These are phyloP conservation scores for Lentinula edodes DNA, from an alignment of 768 basidiomycete species.

Conservation along the genomic window DNA sequence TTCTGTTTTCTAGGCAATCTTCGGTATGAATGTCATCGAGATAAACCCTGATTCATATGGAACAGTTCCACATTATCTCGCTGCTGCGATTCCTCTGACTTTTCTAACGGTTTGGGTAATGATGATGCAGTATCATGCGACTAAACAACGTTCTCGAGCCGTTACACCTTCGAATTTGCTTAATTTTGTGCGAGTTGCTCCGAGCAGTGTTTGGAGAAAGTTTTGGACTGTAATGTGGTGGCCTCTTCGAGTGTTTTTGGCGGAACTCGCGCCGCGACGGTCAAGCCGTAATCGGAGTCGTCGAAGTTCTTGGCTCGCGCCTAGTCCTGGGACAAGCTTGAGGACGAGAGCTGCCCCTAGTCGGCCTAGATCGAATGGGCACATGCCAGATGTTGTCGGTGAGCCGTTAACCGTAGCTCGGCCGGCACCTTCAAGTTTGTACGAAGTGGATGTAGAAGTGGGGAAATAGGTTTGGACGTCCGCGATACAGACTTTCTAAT, in stretches of 20 bases:
- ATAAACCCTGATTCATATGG: constrained; percentile 25
- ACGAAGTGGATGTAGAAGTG: not conserved
- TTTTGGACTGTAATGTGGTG: constrained; percentile 1
- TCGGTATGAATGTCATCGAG: constrained; percentile 52
- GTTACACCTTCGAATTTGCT: not conserved
- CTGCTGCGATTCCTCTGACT: constrained; percentile 34
- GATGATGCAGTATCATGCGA: constrained; percentile 31
- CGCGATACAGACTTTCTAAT: no score
- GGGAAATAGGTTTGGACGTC: not conserved
- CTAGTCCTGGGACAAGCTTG: constrained; percentile 5
- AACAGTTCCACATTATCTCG: constrained; percentile 34
- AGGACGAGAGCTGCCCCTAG: not conserved
- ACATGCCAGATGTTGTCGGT: not conserved
- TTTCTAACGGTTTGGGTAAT: constrained; percentile 39
- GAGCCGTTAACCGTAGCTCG: not conserved
- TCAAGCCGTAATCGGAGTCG: not conserved
- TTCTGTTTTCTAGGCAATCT: constrained; percentile 30
- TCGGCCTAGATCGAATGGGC: not conserved
- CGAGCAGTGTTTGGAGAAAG: not conserved
- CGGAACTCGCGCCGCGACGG: not conserved
- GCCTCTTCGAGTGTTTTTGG: not conserved
- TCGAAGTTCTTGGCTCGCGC: not conserved
- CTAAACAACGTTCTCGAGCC: not conserved
- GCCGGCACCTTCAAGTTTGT: not conserved
- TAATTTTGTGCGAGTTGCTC: not conserved